Evolutionary conservation across 306 rosid genomes (phyloP).

Genomic region (Elaeagnus macrophylla): DNA sequence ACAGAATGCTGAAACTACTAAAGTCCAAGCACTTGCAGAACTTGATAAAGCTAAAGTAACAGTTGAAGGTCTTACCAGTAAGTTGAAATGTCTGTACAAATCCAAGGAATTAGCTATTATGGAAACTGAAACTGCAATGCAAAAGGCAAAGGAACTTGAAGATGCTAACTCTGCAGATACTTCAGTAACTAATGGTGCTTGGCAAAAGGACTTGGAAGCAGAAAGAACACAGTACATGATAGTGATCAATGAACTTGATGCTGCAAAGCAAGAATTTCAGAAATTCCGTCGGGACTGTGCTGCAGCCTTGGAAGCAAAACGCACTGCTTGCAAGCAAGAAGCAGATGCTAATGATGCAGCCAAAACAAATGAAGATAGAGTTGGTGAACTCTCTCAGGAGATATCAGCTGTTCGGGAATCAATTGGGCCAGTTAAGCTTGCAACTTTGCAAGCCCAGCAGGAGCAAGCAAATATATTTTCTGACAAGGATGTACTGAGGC

Average conservation of each 20-base stretch:
- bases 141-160: constrained; percentile 48
- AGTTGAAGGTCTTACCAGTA: constrained; percentile 49
- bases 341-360: constrained; percentile 55
- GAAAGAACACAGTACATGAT: constrained; percentile 48
- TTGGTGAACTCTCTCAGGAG: constrained; percentile 62
- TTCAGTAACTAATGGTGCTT: constrained; percentile 35
- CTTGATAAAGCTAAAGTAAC: constrained; percentile 62
- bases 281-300: constrained; percentile 63
- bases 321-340: constrained; percentile 48
- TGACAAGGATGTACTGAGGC: constrained; percentile 65
- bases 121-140: constrained; percentile 58
- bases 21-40: constrained; percentile 71
- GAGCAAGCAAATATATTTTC: constrained; percentile 51
- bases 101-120: constrained; percentile 53
- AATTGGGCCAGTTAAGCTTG: constrained; percentile 60
- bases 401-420: constrained; percentile 67
- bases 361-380: constrained; percentile 49
- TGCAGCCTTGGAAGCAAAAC: constrained; percentile 51
- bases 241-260: constrained; percentile 65
- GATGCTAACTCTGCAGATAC: constrained; percentile 39
- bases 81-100: constrained; percentile 50
- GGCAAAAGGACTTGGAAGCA: constrained; percentile 70
- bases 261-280: constrained; percentile 70
- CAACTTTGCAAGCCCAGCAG: constrained; percentile 55
- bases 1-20: constrained; percentile 74